phyloP scores from a whole-genome alignment of 208 protist genomes.

The Wallacemonas rigidus region DNA sequence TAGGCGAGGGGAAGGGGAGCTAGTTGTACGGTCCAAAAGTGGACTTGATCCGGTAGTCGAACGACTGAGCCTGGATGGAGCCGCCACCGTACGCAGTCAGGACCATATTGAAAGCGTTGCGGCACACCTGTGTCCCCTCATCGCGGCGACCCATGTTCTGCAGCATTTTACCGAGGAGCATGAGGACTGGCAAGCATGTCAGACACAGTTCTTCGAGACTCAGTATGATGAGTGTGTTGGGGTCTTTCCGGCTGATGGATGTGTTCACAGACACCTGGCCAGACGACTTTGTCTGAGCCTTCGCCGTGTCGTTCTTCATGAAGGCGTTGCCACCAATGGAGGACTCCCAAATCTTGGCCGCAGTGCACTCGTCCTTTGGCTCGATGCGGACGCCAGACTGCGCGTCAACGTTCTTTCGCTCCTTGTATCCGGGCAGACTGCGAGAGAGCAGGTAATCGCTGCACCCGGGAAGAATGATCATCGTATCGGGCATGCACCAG shows the following conservation, averaged over 20 bases:
- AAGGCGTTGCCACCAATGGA: constrained; percentile 14
- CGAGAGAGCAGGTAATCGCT: constrained; percentile 14
- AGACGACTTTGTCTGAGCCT: constrained; percentile 4
- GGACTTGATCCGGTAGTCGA: constrained; percentile 19
- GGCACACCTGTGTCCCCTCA: constrained; percentile 14
- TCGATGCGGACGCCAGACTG: constrained; percentile 18
- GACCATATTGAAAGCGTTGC: constrained; percentile 13
- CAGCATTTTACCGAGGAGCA: constrained; percentile 16
- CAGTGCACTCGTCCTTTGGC: constrained; percentile 16
- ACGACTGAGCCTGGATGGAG: constrained; percentile 10
- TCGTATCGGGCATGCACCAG: constrained; percentile 17
- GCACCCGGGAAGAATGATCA: constrained; percentile 12
- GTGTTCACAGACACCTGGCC: constrained; percentile 8
- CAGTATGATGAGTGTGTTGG: constrained; percentile 3
- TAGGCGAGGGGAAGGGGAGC: neutral
- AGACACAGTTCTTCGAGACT: constrained; percentile 13
- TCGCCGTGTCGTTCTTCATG: constrained; percentile 15
- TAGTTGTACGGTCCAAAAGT: constrained; percentile 17
- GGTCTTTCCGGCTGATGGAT: constrained; percentile 2
- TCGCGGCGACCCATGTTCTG: constrained; percentile 17
- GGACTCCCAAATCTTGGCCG: constrained; percentile 14
- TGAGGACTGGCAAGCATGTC: constrained; percentile 16
- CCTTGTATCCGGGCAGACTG: constrained; percentile 12
- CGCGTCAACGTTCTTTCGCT: constrained; percentile 12
- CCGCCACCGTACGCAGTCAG: constrained; percentile 14